Conservation (phyloP, 2,329 filamentous ascomycete species). For the Pseudogymnoascus sp. region DNA sequence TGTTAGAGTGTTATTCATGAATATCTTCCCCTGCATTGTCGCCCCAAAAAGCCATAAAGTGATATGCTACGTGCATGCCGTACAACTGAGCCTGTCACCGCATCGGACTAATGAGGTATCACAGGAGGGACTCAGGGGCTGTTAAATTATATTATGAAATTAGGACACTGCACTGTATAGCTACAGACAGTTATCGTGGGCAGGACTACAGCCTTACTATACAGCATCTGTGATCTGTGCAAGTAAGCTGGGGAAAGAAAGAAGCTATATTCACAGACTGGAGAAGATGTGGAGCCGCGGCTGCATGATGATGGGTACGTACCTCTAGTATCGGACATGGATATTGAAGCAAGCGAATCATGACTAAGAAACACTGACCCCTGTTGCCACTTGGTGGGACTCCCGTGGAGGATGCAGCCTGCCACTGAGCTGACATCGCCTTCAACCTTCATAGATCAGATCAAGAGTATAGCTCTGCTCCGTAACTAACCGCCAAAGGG, state of each 20-base stretch:
- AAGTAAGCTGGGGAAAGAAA: neutral
- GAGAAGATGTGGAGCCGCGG: conserved; percentile 6
- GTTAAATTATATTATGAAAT: neutral
- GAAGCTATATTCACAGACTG: neutral
- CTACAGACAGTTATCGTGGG: neutral
- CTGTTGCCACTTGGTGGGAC: conserved; percentile 1
- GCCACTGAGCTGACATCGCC: neutral
- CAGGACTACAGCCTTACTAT: neutral
- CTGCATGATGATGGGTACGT: neutral
- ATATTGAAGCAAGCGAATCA: conserved; percentile 2
- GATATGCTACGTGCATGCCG: neutral
- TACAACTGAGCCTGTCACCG: neutral
- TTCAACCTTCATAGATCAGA: neutral
- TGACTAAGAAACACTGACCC: neutral
- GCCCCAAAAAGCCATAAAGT: neutral
- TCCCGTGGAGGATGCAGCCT: neutral
- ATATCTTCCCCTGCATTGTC: neutral
- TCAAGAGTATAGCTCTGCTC: neutral
- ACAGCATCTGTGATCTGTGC: neutral
- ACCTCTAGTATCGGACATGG: neutral
- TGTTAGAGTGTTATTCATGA: conserved; percentile 12
- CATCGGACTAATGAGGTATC: neutral
- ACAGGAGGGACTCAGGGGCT: neutral
- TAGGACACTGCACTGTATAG: neutral
- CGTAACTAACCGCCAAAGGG: neutral